Percentiles rank a stretch among this genome's conserved stretches.
These are phyloP conservation scores for Nemania abortiva DNA, from an alignment of 2,329 filamentous ascomycete species.

Conservation along the genomic window DNA sequence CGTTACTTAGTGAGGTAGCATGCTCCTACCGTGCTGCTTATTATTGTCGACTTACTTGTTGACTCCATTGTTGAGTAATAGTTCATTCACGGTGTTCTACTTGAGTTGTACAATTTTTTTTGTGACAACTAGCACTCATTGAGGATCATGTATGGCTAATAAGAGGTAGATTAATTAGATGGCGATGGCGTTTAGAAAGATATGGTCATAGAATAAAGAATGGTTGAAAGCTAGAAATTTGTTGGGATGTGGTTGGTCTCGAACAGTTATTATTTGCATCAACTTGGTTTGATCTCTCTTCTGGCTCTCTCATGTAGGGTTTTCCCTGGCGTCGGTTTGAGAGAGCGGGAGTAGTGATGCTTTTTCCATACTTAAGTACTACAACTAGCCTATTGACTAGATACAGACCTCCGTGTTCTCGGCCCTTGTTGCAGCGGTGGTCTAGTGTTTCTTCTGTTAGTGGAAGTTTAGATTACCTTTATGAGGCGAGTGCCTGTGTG, in stretches of 20 bases:
- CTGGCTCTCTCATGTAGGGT: background rate
- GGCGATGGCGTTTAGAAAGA: conserved; percentile 7
- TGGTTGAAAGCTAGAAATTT: background rate
- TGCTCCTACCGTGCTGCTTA: background rate
- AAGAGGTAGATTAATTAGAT: background rate
- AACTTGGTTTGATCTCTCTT: background rate
- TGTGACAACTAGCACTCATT: background rate
- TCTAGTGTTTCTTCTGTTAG: no score
- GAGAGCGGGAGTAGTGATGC: no score
- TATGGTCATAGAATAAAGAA: conserved; percentile 5
- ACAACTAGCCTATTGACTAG: no score
- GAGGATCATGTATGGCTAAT: background rate
- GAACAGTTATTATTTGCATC: background rate
- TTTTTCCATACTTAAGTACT: no score
- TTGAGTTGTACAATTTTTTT: background rate
- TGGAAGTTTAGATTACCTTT: no score
- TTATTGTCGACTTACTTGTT: background rate
- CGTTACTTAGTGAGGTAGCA: conserved; percentile 60
- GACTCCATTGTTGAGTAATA: background rate
- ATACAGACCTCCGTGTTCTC: no score
- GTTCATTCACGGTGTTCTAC: background rate
- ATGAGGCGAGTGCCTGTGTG: no score
- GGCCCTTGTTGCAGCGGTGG: no score
- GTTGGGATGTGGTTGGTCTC: background rate
- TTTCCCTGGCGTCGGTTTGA: no score